A percentile compares a stretch with the other conserved stretches of the same genome.
Evolutionary conservation across 2,329 filamentous ascomycete genomes (phyloP).

Genomic region (Pseudocercospora musae): DNA sequence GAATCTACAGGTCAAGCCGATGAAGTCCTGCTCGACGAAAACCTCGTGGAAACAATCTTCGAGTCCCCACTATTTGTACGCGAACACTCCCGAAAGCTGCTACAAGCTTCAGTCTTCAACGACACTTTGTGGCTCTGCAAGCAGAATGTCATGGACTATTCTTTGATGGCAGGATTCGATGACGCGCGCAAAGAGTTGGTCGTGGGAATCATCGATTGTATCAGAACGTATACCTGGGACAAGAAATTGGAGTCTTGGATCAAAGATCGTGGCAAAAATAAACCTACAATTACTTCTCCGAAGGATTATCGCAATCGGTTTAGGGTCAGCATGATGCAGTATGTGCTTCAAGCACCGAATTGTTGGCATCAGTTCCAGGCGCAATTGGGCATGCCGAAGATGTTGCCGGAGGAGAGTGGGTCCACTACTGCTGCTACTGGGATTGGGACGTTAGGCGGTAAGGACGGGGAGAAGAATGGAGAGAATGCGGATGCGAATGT

Average conservation of each 20-base stretch:
- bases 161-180: constrained; percentile 95
- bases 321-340: constrained; percentile 92
- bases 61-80: constrained; percentile 92
- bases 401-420: constrained; percentile 25
- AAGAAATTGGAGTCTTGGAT: constrained; percentile 99
- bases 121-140: constrained; percentile 92
- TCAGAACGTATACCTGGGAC: constrained; percentile 98
- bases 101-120: constrained; percentile 91
- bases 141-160: constrained; percentile 99
- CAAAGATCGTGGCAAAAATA: constrained; percentile 85
- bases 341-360: constrained; percentile 71
- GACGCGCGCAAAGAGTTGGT: constrained; percentile 86
- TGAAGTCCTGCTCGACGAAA: constrained; percentile 94
- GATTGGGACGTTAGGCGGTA: not conserved
- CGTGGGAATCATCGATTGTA: constrained; percentile 97
- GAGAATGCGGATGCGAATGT: not conserved
- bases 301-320: constrained; percentile 98
- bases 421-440: not conserved
- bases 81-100: constrained; percentile 91
- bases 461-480: not conserved
- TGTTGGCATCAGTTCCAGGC: constrained; percentile 68
- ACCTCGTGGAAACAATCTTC: constrained; percentile 99
- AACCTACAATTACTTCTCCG: constrained; percentile 92
- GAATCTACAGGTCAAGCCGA: constrained; percentile 93
- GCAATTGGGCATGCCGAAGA: constrained; percentile 34